Evolutionary conservation across 2,329 filamentous ascomycete species (phyloP).

Genomic region (Fusarium aywerte): DNA sequence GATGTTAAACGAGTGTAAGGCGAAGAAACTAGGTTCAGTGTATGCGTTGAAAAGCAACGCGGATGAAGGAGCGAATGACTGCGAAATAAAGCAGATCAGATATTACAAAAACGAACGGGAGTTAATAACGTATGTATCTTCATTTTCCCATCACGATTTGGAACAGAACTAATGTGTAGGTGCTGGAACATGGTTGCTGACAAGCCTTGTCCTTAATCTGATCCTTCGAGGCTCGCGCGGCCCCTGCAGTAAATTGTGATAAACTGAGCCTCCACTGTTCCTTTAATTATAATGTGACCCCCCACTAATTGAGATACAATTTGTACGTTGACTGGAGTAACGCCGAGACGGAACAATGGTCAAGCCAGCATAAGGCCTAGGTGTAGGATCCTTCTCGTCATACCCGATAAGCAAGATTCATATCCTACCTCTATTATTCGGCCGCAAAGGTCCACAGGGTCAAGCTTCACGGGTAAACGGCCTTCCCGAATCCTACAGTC

Average conservation of each 20-base stretch:
- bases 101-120: background rate
- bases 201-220: background rate
- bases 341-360: background rate
- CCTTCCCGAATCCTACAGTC: background rate
- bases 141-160: background rate
- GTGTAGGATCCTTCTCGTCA: too few species aligned
- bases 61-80: constrained; percentile 3
- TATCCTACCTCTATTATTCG: too few species aligned
- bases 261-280: constrained; percentile 1
- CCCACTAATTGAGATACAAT: background rate
- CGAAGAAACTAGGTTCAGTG: background rate
- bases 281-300: background rate
- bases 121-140: constrained; percentile 6
- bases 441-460: too few species aligned
- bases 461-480: background rate
- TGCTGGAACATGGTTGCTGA: background rate
- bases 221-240: background rate
- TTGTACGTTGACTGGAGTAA: background rate
- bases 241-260: constrained; percentile 20
- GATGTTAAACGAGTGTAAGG: constrained; percentile 3
- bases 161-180: background rate
- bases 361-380: background rate
- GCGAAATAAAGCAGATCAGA: background rate
- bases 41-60: background rate
- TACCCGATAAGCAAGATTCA: too few species aligned